These are phyloP conservation scores for Nemania abortiva DNA, from an alignment of 2,329 filamentous ascomycete species.

Conservation along the genomic window DNA sequence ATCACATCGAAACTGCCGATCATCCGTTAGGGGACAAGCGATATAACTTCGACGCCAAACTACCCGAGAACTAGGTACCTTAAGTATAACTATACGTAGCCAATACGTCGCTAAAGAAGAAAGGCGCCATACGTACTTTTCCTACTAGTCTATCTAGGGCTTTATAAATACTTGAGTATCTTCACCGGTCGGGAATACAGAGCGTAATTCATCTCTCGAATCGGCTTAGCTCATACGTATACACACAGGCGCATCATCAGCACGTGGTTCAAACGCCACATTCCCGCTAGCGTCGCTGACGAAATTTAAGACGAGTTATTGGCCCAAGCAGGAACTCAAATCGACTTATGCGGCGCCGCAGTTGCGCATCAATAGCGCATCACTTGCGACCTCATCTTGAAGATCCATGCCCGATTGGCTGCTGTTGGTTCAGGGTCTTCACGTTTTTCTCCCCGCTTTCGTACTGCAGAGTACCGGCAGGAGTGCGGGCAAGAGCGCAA, in stretches of 20 bases:
- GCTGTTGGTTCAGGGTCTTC: conserved; percentile 11
- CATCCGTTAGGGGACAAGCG: too few species aligned
- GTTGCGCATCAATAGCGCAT: not conserved
- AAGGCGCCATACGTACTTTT: not conserved
- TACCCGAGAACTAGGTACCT: too few species aligned
- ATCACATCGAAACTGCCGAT: not conserved
- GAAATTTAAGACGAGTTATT: not conserved
- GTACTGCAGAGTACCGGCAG: not conserved
- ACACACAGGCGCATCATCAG: not conserved
- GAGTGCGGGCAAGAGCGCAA: not conserved
- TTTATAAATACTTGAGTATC: not conserved
- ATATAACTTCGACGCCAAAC: too few species aligned
- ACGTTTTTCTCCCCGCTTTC: conserved; percentile 8
- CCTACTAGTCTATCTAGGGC: not conserved
- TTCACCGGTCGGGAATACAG: not conserved
- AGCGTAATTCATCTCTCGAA: not conserved
- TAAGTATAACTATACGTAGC: not conserved
- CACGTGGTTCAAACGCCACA: conserved; percentile 8
- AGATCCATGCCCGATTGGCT: conserved; percentile 11
- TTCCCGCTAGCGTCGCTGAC: conserved; percentile 6
- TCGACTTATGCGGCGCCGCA: conserved; percentile 25
- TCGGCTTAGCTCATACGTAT: not conserved
- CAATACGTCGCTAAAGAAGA: not conserved
- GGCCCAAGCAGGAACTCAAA: conserved; percentile 22
- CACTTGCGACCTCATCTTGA: not conserved